Evolutionary conservation across 2,329 filamentous ascomycete genomes (phyloP), one percentile per base, ranked within the genome.

Genomic region (Fusarium equiseti): DNA sequence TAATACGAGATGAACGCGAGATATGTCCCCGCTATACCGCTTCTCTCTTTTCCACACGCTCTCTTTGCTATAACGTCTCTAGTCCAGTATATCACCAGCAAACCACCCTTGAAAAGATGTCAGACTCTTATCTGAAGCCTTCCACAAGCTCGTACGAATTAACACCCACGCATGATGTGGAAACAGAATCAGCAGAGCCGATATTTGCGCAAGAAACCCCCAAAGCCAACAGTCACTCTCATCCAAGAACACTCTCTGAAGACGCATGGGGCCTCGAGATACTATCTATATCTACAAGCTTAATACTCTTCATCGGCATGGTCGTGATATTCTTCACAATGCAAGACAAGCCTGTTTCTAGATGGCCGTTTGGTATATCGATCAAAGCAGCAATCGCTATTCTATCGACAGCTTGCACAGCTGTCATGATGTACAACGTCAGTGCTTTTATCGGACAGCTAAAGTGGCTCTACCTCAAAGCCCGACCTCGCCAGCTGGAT

Each of bases 151-250:
- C 15, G 1, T 50, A 27, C 2, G 31, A 40, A 26, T 13, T 11
- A 20, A 29, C 45, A 4, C 2, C 24, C 9, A 8, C 11, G 8
- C 20, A 15, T 5, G 31, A 57, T 4, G 3, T 51, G 16, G 45
- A 52, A 42, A 31, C 15, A 7, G 12, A n/a, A 35, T 10, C 18
- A 10, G n/a, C 8, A 29, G 44, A 48, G 44, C 26, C 2, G 2
- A 20, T 6, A 1, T 15, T 29, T 6, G 1, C 0, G 3, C 44
- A 8, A 15, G 22, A 48, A 29, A 2, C 44, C 13, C 1, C 10
- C 0, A 26, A 46, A 15, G 8, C 8, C 1, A 24, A 20, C 5
- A 35, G 1, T 35, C 32, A 24, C 8, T 6, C 13, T 31, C 16
- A 7, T 9, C 32, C 8, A 5, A 29, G 3, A 18, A 8, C 4